Base-by-base conservation (phyloP, 2,329 filamentous ascomycete genomes). In the Neofusicoccum umdonicola region DNA sequence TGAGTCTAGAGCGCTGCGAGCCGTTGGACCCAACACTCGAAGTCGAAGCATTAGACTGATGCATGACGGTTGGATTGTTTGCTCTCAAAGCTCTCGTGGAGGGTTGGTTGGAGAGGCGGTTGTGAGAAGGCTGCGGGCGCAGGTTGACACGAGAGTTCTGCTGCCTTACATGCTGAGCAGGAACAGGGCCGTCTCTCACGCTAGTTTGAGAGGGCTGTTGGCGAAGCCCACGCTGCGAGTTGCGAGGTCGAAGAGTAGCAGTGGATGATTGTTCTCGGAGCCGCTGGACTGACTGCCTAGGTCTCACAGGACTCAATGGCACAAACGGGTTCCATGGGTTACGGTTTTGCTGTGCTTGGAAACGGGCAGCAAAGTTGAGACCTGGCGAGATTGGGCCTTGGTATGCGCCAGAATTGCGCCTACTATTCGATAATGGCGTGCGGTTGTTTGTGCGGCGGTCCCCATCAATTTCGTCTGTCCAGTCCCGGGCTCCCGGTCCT, bases 291-390 rank as follows among this genome's bases (percentile, higher is more conserved):
- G 75, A 72, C 35, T 73, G 74, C 7, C 76, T 76, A 34, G 69
- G 76, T 27, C 72, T 72, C 22, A 60, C 37, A 17, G 63, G 68
- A 19, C 72, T 67, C 42, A 72, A 66, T 65, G 74, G 60, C 1
- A 77, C 72, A 54, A 74, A 77, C 5, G 73, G 71, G 61, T 72
- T 74, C 73, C 74, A 78, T 2, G 75, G 76, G 34, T 78, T 78
- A 31, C 74, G 72, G 27, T 68, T 65, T 31, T 65, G 72, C 42
- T 72, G 71, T 42, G 71, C 70, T 56, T 72, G 71, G 44, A 75
- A 71, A 19, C 75, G 70, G 37, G 70, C 73, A 35, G 74, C 75
- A 7, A 73, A 70, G 63, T 76, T 74, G 57, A 78, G 61, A 34
- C 71, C 73, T 27, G 62, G 60, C 12, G 61, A 66, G 9, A 66